Evolutionary conservation across 495 filamentous ascomycete species (phyloP).

Genomic region (Hyaloscypha hepaticicola): DNA sequence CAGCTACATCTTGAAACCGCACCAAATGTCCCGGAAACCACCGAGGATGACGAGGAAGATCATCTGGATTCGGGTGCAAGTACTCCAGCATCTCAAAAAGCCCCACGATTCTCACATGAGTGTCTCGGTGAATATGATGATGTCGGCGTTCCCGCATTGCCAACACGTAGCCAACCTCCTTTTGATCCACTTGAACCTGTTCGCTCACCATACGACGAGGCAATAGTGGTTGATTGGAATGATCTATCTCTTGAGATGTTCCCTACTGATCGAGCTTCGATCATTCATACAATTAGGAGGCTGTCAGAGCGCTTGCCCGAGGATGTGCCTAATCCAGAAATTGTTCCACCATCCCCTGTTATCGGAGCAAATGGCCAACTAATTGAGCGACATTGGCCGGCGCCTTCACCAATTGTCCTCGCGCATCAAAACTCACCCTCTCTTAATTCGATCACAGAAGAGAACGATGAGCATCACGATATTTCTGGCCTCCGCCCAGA

Average conservation of each 20-base stretch:
- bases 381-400: neutral
- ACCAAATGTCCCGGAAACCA: neutral
- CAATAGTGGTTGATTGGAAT: conserved; percentile 37
- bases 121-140: conserved; percentile 33
- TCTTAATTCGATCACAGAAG: conserved; percentile 26
- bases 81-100: conserved; percentile 31
- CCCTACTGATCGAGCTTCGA: conserved; percentile 47
- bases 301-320: conserved; percentile 45
- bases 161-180: conserved; percentile 2
- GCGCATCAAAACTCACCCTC: conserved; percentile 17
- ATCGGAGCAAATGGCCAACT: conserved; percentile 20
- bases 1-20: conserved; percentile 1
- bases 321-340: conserved; percentile 44
- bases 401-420: neutral
- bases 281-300: conserved; percentile 45
- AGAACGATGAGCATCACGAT: conserved; percentile 10
- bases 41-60: conserved; percentile 7
- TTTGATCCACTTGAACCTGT: neutral
- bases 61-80: conserved; percentile 1
- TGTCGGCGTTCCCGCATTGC: neutral
- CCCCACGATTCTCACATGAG: conserved; percentile 49
- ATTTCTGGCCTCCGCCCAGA: neutral
- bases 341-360: conserved; percentile 37
- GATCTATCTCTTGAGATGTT: conserved; percentile 53
- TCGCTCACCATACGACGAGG: neutral